Percentiles rank a stretch among this genome's conserved stretches.
phyloP scores from a whole-genome alignment of 768 basidiomycete species.

The Saitozyma podzolica region DNA sequence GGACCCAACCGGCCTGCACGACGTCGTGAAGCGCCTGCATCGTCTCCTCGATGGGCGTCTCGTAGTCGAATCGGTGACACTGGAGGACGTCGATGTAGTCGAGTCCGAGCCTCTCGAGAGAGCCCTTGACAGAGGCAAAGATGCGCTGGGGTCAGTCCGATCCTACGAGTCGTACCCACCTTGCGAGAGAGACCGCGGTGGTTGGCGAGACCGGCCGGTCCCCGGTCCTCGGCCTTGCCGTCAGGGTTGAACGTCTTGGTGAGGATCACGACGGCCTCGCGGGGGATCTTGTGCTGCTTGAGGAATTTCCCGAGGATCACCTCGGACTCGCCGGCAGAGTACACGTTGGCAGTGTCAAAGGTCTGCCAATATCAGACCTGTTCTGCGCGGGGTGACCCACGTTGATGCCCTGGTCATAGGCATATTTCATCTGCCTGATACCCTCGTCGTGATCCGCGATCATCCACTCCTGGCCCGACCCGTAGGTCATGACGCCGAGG shows the following conservation, averaged over 20 bases:
- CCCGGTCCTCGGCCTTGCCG: constrained; percentile 28
- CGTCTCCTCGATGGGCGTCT: constrained; percentile 65
- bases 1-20: constrained; percentile 52
- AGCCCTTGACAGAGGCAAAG: constrained; percentile 62
- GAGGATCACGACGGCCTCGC: constrained; percentile 75
- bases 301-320: constrained; percentile 72
- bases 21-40: constrained; percentile 57
- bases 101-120: constrained; percentile 66
- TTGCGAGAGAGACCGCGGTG: constrained; percentile 37
- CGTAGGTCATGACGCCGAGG: constrained; percentile 66
- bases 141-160: constrained; percentile 57
- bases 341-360: constrained; percentile 34
- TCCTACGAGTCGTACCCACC: constrained; percentile 12
- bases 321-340: constrained; percentile 41
- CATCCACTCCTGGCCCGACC: constrained; percentile 62
- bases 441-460: constrained; percentile 41
- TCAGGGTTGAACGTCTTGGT: constrained; percentile 60
- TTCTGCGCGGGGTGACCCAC: constrained; percentile 20
- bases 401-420: constrained; percentile 44
- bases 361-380: constrained; percentile 16
- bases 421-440: constrained; percentile 42
- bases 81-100: constrained; percentile 77
- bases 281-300: constrained; percentile 65
- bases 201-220: constrained; percentile 39
- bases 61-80: constrained; percentile 62